These are phyloP conservation scores for Fusarium liriodendri DNA, from an alignment of 2,329 filamentous ascomycete genomes.

Conservation along the genomic window DNA sequence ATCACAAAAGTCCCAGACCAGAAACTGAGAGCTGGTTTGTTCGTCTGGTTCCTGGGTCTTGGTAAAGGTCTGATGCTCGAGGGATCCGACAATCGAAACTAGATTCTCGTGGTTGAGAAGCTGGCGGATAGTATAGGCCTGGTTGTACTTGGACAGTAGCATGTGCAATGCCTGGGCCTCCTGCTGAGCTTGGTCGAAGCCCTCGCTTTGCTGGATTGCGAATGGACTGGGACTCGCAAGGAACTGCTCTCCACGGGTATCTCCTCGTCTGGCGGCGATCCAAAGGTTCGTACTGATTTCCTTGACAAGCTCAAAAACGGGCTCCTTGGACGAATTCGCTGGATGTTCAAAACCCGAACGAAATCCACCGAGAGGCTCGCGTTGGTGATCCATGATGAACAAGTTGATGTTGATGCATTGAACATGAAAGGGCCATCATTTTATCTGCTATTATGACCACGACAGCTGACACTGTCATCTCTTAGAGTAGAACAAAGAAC, in stretches of 20 bases:
- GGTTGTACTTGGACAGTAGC: slow-evolving; percentile 36
- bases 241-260: slow-evolving; percentile 48
- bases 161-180: slow-evolving; percentile 38
- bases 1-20: slow-evolving; percentile 65
- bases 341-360: neutral
- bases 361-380: neutral
- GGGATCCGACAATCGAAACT: slow-evolving; percentile 55
- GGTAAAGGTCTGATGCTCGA: slow-evolving; percentile 40
- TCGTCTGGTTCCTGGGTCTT: slow-evolving; percentile 16
- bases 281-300: slow-evolving; percentile 43
- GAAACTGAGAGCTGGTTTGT: slow-evolving; percentile 42
- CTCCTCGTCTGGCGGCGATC: slow-evolving; percentile 45
- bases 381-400: slow-evolving; percentile 11
- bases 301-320: slow-evolving; percentile 47
- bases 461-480: neutral
- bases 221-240: slow-evolving; percentile 43
- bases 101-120: slow-evolving; percentile 64
- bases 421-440: neutral
- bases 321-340: neutral
- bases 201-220: slow-evolving; percentile 12
- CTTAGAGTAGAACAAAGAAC: slow-evolving; percentile 36
- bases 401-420: neutral
- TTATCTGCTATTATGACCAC: neutral
- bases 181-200: slow-evolving; percentile 24
- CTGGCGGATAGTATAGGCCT: slow-evolving; percentile 45